These are phyloP conservation scores for Volutella citrinella DNA, from an alignment of 2,329 filamentous ascomycete species.

Conservation along the genomic window DNA sequence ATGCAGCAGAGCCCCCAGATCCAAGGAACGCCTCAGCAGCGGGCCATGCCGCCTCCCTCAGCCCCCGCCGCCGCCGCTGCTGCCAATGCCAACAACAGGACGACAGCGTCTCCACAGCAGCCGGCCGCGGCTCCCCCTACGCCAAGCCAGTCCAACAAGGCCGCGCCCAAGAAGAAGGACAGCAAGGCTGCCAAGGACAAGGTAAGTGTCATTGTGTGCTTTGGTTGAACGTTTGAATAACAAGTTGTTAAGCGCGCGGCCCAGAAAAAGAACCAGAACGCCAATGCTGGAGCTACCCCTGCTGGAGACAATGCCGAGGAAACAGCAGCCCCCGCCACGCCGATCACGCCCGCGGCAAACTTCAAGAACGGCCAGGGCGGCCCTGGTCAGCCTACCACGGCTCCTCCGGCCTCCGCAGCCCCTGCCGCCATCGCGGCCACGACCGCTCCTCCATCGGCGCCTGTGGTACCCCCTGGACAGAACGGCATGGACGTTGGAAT, in stretches of 20 bases:
- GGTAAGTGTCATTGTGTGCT: slow-evolving; percentile 48
- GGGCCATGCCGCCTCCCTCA: slow-evolving; percentile 65
- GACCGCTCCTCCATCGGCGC: slow-evolving; percentile 35
- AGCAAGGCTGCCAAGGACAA: slow-evolving; percentile 63
- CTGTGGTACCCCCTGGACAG: slow-evolving; percentile 43
- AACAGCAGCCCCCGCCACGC: slow-evolving; percentile 59
- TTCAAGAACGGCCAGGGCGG: slow-evolving; percentile 39
- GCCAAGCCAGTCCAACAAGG: slow-evolving; percentile 69
- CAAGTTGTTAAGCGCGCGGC: slow-evolving; percentile 39
- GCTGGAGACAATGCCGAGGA: slow-evolving; percentile 56
- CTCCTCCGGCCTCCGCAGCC: slow-evolving; percentile 24
- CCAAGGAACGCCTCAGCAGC: slow-evolving; percentile 71
- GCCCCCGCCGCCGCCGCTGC: slow-evolving; percentile 47
- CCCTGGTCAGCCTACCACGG: slow-evolving; percentile 28
- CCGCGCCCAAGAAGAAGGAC: slow-evolving; percentile 76
- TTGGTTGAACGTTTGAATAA: slow-evolving; percentile 10
- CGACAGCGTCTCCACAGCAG: slow-evolving; percentile 60
- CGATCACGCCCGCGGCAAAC: slow-evolving; percentile 55
- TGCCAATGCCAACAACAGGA: slow-evolving; percentile 51
- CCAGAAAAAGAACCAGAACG: slow-evolving; percentile 61
- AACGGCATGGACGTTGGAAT: too few species aligned
- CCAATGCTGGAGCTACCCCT: slow-evolving; percentile 51
- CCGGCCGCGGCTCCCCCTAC: slow-evolving; percentile 70
- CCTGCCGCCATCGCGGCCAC: slow-evolving; percentile 30
- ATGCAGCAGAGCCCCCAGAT: slow-evolving; percentile 43